Evolutionary conservation across 352 stramenopile species (phyloP), one percentile per base, ranked within the genome.

Genomic region (Phytophthora pinifolia): DNA sequence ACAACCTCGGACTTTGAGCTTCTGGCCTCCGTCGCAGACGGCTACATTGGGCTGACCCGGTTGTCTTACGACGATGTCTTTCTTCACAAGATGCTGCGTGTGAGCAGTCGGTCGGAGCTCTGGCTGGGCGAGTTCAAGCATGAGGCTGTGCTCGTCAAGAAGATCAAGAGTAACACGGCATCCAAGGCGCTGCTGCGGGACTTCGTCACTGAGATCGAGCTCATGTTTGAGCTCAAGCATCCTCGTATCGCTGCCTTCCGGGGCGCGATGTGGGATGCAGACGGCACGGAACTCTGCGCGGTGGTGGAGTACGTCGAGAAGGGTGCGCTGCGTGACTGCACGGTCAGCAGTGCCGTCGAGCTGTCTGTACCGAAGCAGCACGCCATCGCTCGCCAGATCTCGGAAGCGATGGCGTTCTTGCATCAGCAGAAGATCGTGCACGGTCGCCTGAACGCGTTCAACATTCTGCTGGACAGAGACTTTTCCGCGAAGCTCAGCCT

Each of bases 181-280:
- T 83, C 77, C 27, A 83, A 86, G 18, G 58, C 72, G 1, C 54
- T 88, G 15, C 62, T 89, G 47, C 81, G 76, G 25, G 81, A 87
- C 59, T 89, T 88, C 50, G 76, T 91, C 25, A 86, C 81, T n/a
- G 81, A 91, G 54, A 86, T 91, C 33, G 79, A 88, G 68, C 71
- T 86, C 37, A 91, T 91, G 68, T 74, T 82, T 30, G 67, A 76
- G 48, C 72, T 89, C 22, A 72, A 84, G 36, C 76, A 92, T 41
- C 62, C 79, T 18, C 73, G 75, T 3, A 88, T 92, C 47, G 75
- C 82, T 18, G 68, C 70, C n/a, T 92, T 92, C 56, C 68, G 68
- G 20, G 81, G 81, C 8, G 77, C 81, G 12, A 83, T 91, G 65
- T 91, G 79, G 81, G 77, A 91, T 59, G 70, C 72, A 10, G 74